These are phyloP conservation scores for Apostasia ramifera DNA, from an alignment of 106 monocot species.

Conservation along the genomic window DNA sequence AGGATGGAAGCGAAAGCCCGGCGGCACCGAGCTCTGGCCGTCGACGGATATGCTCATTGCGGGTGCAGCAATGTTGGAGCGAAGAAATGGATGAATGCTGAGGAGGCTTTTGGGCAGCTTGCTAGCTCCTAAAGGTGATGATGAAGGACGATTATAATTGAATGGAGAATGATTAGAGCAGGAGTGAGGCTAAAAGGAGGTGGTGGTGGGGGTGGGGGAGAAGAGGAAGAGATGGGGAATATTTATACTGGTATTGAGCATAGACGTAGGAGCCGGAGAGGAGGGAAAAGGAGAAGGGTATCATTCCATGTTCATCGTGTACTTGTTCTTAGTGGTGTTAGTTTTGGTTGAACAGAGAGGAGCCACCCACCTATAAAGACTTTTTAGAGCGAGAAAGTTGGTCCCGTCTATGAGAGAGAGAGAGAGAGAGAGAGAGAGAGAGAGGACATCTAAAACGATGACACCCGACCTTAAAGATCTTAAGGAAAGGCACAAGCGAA, in stretches of 20 bases:
- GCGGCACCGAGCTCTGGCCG: slow-evolving; percentile 78
- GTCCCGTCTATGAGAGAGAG: neutral
- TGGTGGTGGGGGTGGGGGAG: neutral
- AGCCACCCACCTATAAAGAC: slow-evolving; percentile 30
- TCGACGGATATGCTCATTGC: slow-evolving; percentile 85
- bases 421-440: slow-evolving; percentile 5
- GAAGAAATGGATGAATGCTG: neutral
- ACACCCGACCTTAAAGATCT: slow-evolving; percentile 62
- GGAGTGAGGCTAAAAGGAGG: neutral
- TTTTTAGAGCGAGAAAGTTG: slow-evolving; percentile 4
- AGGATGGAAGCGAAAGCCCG: slow-evolving; percentile 93
- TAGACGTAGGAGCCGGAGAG: neutral
- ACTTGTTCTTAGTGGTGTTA: slow-evolving; percentile 33
- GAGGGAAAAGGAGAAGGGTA: slow-evolving; percentile 1
- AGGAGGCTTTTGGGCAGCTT: neutral
- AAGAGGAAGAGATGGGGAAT: slow-evolving; percentile 7
- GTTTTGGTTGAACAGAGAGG: slow-evolving; percentile 28
- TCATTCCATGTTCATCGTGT: slow-evolving; percentile 13
- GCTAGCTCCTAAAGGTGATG: neutral
- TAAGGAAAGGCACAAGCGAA: slow-evolving; percentile 28
- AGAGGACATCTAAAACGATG: slow-evolving; percentile 25
- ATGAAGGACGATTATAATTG: neutral
- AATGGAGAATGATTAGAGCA: neutral
- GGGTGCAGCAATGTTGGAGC: neutral
- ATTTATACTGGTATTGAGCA: slow-evolving; percentile 24